Conservation (phyloP, 2,329 filamentous ascomycete genomes). For the Mollisia scopiformis region DNA sequence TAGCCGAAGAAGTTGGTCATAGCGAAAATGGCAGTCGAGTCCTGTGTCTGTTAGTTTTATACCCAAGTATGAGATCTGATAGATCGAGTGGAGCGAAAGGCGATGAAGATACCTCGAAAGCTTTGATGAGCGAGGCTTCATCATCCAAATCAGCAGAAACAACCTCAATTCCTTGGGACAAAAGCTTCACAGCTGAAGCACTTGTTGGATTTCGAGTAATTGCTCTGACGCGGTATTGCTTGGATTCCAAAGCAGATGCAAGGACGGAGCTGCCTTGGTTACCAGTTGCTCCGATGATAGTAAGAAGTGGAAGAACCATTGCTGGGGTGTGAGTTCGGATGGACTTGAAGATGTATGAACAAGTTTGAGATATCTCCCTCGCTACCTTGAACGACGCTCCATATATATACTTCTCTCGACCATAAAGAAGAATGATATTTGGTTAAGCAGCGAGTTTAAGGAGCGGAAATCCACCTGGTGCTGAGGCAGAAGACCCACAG, state of each 20-base stretch:
- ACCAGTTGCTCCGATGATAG: conserved; percentile 50
- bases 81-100: neutral
- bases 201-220: conserved; percentile 48
- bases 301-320: conserved; percentile 32
- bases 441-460: too few species aligned
- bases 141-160: conserved; percentile 48
- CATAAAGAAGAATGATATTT: too few species aligned
- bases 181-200: conserved; percentile 43
- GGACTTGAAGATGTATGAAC: neutral
- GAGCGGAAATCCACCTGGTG: too few species aligned
- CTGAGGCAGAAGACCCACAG: too few species aligned
- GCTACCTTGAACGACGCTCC: neutral
- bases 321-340: neutral
- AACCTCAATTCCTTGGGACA: conserved; percentile 44
- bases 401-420: too few species aligned
- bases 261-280: conserved; percentile 52
- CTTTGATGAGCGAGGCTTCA: conserved; percentile 40
- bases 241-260: conserved; percentile 42
- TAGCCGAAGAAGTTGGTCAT: conserved; percentile 60
- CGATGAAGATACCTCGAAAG: conserved; percentile 39
- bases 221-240: conserved; percentile 45
- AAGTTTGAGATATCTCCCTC: neutral
- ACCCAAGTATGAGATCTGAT: too few species aligned
- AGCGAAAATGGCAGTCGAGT: conserved; percentile 54
- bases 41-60: conserved; percentile 25